A percentile compares a stretch with the other conserved stretches of the same genome.
Evolutionary conservation across 1,284 basidiomycete genomes (phyloP).

Genomic region (Fomes fomentarius): DNA sequence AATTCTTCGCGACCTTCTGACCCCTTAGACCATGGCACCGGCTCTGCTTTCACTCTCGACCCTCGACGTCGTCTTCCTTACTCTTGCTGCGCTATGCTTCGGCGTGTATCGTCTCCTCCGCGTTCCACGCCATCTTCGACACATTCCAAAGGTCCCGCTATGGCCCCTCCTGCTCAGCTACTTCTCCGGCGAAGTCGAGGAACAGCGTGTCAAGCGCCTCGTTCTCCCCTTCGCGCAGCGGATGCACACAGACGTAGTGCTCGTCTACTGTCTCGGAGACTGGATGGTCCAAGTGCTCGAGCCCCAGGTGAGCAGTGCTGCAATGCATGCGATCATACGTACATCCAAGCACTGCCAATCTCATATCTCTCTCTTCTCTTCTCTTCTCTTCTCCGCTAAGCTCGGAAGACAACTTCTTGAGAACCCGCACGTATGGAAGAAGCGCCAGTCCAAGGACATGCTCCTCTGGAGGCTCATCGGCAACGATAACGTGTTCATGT

Average conservation of each 20-base stretch:
- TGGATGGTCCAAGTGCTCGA: conserved; percentile 11
- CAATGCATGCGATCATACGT: no score
- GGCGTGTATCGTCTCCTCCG: background rate
- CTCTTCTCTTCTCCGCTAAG: no score
- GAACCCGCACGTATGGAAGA: conserved; percentile 25
- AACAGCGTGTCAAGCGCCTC: background rate
- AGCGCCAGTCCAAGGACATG: conserved; percentile 29
- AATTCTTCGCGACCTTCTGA: no score
- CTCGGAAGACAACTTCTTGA: conserved; percentile 13
- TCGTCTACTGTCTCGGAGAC: conserved; percentile 1
- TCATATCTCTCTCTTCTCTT: no score
- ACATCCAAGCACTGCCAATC: no score
- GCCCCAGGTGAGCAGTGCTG: background rate
- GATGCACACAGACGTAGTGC: background rate
- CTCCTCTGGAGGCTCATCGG: conserved; percentile 34
- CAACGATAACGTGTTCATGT: conserved; percentile 30
- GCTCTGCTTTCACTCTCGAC: background rate
- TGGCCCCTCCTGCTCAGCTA: background rate
- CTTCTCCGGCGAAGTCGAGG: background rate
- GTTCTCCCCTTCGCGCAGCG: background rate
- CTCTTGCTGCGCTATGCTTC: background rate
- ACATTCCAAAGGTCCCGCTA: conserved; percentile 1
- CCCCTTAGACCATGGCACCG: background rate
- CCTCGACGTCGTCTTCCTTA: background rate
- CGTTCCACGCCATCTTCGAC: background rate